Conservation (phyloP, 331 rosid genomes). For the Phaseolus coccineus region DNA sequence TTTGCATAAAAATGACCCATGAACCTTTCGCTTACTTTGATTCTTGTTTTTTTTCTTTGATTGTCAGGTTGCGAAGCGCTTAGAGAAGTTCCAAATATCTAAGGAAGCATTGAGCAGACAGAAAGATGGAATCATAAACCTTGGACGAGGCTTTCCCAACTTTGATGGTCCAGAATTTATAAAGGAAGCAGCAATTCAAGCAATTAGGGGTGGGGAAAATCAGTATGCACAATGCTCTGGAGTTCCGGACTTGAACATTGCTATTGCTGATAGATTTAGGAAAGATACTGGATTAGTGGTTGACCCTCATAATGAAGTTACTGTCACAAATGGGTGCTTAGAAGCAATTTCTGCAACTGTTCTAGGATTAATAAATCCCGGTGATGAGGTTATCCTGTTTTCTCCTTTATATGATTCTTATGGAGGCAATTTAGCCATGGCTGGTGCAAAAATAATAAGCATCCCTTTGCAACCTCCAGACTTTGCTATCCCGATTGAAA, state of each 20-base stretch:
- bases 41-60: conserved; percentile 25
- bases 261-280: conserved; percentile 80
- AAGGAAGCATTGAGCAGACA: neutral
- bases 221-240: conserved; percentile 86
- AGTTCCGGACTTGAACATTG: conserved; percentile 72
- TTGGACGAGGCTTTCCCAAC: conserved; percentile 94
- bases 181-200: conserved; percentile 92
- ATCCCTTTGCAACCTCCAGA: conserved; percentile 72
- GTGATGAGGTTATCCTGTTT: conserved; percentile 93
- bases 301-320: conserved; percentile 77
- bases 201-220: conserved; percentile 79
- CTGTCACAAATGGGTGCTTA: conserved; percentile 87
- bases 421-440: conserved; percentile 78
- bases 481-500: conserved; percentile 67
- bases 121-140: conserved; percentile 82
- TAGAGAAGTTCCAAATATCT: conserved; percentile 60
- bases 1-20: neutral
- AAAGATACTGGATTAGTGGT: conserved; percentile 73
- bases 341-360: conserved; percentile 97
- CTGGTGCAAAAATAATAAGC: conserved; percentile 72
- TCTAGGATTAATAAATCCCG: conserved; percentile 88
- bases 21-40: neutral
- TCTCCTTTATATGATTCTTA: conserved; percentile 85
- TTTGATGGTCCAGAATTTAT: conserved; percentile 94
- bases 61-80: conserved; percentile 80